phyloP scores from a whole-genome alignment of 345 rosid genomes.

The Balakata baccata region DNA sequence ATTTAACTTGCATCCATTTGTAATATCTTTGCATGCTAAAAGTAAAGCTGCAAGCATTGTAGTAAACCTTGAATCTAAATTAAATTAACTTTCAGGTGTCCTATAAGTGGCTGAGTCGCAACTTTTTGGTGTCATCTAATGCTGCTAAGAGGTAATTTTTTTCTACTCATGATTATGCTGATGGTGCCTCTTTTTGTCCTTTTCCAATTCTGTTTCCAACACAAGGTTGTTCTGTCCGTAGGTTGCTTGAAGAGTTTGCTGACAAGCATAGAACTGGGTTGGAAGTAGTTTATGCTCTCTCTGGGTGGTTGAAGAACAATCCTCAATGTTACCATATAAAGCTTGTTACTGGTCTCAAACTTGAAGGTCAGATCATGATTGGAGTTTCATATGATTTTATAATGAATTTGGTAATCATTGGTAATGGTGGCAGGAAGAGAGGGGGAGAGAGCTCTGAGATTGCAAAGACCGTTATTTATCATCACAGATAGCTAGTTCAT shows the following conservation, averaged over 20 bases:
- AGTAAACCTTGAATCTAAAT: neutral
- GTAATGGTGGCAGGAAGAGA: neutral
- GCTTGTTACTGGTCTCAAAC: constrained; percentile 66
- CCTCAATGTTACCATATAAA: constrained; percentile 55
- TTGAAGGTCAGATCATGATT: constrained; percentile 51
- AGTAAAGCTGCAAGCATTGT: neutral
- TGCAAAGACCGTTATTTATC: neutral
- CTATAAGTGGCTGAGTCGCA: constrained; percentile 94
- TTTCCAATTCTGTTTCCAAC: neutral
- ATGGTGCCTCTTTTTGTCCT: neutral
- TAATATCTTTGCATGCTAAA: neutral
- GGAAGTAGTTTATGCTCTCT: constrained; percentile 67
- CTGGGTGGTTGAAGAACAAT: constrained; percentile 74
- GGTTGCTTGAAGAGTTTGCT: constrained; percentile 80
- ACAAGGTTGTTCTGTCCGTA: constrained; percentile 22
- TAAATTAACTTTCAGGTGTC: constrained; percentile 61
- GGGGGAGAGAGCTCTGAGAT: neutral
- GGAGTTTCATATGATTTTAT: neutral
- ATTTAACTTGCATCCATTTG: neutral
- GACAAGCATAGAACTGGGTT: constrained; percentile 49
- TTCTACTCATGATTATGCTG: constrained; percentile 2
- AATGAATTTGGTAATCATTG: neutral
- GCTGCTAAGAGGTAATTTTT: constrained; percentile 62
- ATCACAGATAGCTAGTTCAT: neutral
- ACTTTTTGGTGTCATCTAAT: constrained; percentile 66